Base-by-base conservation (phyloP, 352 stramenopile species). In the Globisporangium lucens region DNA sequence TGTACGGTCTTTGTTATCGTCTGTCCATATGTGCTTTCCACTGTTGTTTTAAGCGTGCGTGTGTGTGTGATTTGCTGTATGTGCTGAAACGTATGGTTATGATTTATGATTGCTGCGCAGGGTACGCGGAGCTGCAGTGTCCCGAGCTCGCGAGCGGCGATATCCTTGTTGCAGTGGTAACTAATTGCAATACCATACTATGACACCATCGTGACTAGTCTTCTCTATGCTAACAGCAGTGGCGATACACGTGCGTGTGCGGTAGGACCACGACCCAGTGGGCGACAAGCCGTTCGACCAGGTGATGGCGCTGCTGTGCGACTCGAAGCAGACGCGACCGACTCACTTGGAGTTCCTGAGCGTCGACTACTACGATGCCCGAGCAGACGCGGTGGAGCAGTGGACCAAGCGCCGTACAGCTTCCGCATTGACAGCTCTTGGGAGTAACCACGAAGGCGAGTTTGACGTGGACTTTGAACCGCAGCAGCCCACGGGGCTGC, bases 391-490 rank as follows among this genome's bases (percentile, higher is more conserved):
- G 8, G 69, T 83, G 3, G 41, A 49, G 15, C 66, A 64, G 43
- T 83, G 76, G 76, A 46, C 7, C 61, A 49, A 24, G 30, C 67
- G 47, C 27, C 51, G 1, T 20, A 36, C 30, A 53, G 52, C 13
- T 5, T 30, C 49, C 6, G 7, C 3, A 56, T n/a, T 24, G 4
- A 1, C 17, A 55, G 7, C 3, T 55, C 8, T n/a, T 41, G 24
- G 43, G 0, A 8, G 30, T 56, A 13, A 36, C 0, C 65, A 58
- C 20, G 75, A 78, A 46, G 76, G 76, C 46, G 76, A 83, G 64
- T 83, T 83, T 49, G 74, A 83, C 12, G 71, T 80, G 20, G 47
- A 62, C 1, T 83, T 83, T 59, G 59, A 49, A 9, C 35, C 71
- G 43, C 69, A 66, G n/a, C 70, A 83, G 55, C 72, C 68, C 38